Conservation (phyloP, 2,329 filamentous ascomycete genomes). For the Scytalidium sp. region DNA sequence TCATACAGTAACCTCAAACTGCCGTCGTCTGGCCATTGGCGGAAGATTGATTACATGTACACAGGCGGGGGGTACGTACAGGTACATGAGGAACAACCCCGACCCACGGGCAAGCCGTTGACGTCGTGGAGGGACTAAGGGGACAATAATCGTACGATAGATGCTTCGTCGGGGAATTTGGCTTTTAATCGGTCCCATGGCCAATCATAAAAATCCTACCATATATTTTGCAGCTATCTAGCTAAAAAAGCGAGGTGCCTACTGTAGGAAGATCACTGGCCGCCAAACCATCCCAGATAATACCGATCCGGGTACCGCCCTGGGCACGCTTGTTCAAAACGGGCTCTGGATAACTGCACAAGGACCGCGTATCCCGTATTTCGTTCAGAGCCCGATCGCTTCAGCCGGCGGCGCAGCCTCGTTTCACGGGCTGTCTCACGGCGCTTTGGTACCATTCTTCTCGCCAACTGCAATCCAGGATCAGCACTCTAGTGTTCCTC, state of each 20-base stretch:
- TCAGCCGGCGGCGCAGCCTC: background rate
- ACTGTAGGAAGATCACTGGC: background rate
- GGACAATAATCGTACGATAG: background rate
- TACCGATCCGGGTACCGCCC: too few species aligned
- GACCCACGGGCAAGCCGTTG: background rate
- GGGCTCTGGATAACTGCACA: too few species aligned
- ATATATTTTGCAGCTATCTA: background rate
- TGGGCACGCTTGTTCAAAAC: too few species aligned
- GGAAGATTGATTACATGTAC: too few species aligned
- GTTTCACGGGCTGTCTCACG: background rate
- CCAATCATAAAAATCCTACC: background rate
- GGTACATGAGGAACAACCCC: too few species aligned
- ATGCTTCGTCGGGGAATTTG: background rate
- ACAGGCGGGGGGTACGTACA: too few species aligned
- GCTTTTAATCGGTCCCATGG: background rate
- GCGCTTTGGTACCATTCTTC: constrained; percentile 21
- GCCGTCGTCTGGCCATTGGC: too few species aligned
- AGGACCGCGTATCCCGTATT: background rate
- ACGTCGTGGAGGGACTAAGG: background rate
- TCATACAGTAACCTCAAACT: too few species aligned
- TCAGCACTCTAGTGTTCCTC: constrained; percentile 3
- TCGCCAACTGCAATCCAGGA: constrained; percentile 20
- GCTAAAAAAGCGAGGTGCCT: background rate
- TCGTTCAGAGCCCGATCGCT: background rate
- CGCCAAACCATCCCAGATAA: too few species aligned